Percentiles rank a stretch among this genome's conserved stretches.
Evolutionary conservation across 2,329 filamentous ascomycete genomes (phyloP).

Genomic region (Phoma herbarum): DNA sequence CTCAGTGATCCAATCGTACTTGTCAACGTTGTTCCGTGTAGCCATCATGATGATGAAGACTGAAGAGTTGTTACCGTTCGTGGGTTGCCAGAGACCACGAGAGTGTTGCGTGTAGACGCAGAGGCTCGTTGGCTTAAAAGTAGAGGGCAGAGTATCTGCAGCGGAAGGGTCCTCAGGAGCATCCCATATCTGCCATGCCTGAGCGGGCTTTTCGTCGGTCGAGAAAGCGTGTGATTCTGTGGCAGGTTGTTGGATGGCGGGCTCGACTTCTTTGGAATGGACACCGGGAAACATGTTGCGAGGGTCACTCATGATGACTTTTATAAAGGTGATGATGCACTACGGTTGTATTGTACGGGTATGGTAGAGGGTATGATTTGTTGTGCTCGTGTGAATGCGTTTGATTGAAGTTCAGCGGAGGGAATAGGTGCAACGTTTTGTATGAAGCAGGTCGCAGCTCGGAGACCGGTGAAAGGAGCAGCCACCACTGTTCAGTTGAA

Average conservation of each 20-base stretch:
- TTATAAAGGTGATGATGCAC: no score
- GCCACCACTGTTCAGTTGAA: not conserved
- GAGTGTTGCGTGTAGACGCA: not conserved
- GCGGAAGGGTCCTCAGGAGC: no score
- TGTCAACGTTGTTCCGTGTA: not conserved
- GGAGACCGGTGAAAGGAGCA: not conserved
- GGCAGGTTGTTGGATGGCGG: not conserved
- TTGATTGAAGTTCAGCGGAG: not conserved
- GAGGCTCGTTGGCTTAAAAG: not conserved
- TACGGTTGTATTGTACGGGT: not conserved
- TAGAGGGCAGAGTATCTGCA: not conserved
- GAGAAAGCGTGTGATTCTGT: not conserved
- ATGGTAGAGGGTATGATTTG: no score
- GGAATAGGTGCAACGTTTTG: not conserved
- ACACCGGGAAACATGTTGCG: no score
- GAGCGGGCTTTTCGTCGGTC: not conserved
- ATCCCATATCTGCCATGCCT: no score
- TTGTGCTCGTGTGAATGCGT: no score
- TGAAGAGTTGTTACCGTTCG: not conserved
- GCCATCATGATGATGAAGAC: constrained; percentile 1
- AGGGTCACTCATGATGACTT: not conserved
- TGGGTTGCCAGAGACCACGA: not conserved
- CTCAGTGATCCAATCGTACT: not conserved
- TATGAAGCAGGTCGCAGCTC: not conserved
- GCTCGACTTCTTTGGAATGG: not conserved